Evolutionary conservation across 495 filamentous ascomycete genomes (phyloP).

Genomic region (Umbilicaria muhlenbergii): DNA sequence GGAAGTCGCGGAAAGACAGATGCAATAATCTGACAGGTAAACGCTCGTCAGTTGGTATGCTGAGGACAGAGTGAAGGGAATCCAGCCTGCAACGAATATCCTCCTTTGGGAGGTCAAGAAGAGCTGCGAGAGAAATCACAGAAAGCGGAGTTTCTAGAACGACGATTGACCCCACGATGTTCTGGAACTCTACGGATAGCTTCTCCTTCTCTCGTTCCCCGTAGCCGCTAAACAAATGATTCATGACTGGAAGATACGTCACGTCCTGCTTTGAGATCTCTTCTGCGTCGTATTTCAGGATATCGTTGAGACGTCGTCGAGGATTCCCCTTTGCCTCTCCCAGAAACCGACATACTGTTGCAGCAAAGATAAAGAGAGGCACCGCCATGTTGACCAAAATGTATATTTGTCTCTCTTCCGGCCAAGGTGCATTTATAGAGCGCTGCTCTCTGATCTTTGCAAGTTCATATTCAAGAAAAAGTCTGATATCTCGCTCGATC

Average conservation of each 20-base stretch:
- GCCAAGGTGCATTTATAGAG: slow-evolving; percentile 5
- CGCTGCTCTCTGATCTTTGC: slow-evolving; percentile 4
- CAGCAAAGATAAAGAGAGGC: slow-evolving; percentile 6
- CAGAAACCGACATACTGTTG: slow-evolving; percentile 2
- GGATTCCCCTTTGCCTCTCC: background rate
- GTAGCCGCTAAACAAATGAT: no score
- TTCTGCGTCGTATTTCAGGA: background rate
- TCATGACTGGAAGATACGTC: background rate
- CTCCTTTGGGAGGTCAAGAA: no score
- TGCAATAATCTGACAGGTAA: slow-evolving; percentile 27
- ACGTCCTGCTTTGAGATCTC: background rate
- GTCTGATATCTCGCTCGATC: slow-evolving; percentile 11
- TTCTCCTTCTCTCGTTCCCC: slow-evolving; percentile 3
- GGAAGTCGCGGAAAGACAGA: slow-evolving; percentile 37
- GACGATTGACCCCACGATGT: no score
- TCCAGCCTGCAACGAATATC: no score
- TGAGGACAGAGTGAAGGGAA: no score
- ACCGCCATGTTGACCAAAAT: background rate
- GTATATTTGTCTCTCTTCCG: background rate
- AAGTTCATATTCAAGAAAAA: slow-evolving; percentile 11
- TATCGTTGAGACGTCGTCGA: background rate
- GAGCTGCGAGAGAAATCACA: no score
- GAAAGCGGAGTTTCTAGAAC: no score
- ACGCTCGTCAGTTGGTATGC: background rate
- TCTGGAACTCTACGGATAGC: no score